phyloP scores from a whole-genome alignment of 208 protist genomes.

The Wallacemonas sp. region DNA sequence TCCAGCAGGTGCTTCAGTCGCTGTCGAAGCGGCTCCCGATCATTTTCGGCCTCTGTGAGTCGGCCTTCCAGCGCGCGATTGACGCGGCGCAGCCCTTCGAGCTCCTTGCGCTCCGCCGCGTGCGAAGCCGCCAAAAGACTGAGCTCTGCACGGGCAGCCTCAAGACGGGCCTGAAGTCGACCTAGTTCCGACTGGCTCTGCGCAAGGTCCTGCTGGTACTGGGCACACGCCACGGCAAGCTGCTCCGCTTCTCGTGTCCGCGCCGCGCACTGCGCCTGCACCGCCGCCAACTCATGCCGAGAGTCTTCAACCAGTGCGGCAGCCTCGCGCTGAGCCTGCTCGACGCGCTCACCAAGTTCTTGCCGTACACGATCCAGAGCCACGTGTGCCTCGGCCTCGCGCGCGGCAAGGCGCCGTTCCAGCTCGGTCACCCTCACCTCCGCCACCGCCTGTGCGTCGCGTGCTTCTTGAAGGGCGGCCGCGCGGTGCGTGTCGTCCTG shows the following conservation, averaged over 20 bases:
- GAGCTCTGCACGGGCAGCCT: neutral
- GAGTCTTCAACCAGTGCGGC: neutral
- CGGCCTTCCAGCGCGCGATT: constrained; percentile 67
- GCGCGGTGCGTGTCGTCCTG: too few species aligned
- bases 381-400: constrained; percentile 9
- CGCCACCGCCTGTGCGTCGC: neutral
- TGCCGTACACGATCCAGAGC: constrained; percentile 5
- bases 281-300: neutral
- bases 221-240: constrained; percentile 8
- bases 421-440: neutral
- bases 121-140: neutral
- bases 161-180: neutral
- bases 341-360: neutral
- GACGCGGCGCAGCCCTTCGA: constrained; percentile 52
- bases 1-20: constrained; percentile 67
- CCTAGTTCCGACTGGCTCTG: neutral
- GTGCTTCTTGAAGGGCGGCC: neutral
- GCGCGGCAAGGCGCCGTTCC: neutral
- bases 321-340: neutral
- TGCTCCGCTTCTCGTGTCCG: neutral
- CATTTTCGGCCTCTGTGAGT: constrained; percentile 61
- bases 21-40: constrained; percentile 71
- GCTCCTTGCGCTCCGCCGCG: constrained; percentile 36
- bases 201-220: constrained; percentile 1
- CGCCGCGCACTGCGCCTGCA: neutral